phyloP scores from a whole-genome alignment of 495 filamentous ascomycete genomes.

The Lepidopterella palustris region DNA sequence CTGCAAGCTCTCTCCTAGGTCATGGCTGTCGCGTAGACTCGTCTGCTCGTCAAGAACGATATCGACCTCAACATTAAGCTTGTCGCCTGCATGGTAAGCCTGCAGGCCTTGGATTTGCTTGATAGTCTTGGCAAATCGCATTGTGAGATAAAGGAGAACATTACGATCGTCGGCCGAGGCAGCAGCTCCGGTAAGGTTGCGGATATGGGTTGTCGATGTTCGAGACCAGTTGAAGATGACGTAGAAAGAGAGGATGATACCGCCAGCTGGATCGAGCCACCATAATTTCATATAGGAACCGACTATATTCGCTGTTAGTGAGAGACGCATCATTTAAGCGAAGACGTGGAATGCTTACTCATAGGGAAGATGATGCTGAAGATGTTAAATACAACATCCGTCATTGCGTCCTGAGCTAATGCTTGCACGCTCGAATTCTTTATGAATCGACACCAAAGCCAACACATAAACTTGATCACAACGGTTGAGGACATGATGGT shows the following conservation, averaged over 20 bases:
- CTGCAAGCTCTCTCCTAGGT: conserved; percentile 80
- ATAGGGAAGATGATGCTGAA: conserved; percentile 82
- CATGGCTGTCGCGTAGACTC: conserved; percentile 76
- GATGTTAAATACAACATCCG: conserved; percentile 81
- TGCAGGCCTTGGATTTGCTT: conserved; percentile 81
- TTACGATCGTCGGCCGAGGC: conserved; percentile 76
- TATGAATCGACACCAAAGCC: conserved; percentile 85
- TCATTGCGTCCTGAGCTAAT: conserved; percentile 61
- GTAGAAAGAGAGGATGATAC: conserved; percentile 69
- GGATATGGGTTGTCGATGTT: conserved; percentile 72
- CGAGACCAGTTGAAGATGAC: conserved; percentile 82
- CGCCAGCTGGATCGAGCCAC: conserved; percentile 83
- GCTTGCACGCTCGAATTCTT: conserved; percentile 87
- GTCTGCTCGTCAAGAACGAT: conserved; percentile 76
- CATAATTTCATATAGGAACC: conserved; percentile 71
- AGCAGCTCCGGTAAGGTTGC: conserved; percentile 73
- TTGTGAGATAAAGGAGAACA: conserved; percentile 81
- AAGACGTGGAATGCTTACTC: conserved; percentile 40
- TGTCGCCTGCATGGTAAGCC: conserved; percentile 85
- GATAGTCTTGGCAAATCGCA: conserved; percentile 88
- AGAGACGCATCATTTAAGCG: conserved; percentile 4
- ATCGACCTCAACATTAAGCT: conserved; percentile 79
- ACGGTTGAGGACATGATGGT: conserved; percentile 78
- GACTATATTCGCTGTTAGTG: conserved; percentile 34
- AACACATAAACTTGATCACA: conserved; percentile 73